These are phyloP conservation scores for Macrocybe gigantea DNA, from an alignment of 768 basidiomycete species.

Conservation along the genomic window DNA sequence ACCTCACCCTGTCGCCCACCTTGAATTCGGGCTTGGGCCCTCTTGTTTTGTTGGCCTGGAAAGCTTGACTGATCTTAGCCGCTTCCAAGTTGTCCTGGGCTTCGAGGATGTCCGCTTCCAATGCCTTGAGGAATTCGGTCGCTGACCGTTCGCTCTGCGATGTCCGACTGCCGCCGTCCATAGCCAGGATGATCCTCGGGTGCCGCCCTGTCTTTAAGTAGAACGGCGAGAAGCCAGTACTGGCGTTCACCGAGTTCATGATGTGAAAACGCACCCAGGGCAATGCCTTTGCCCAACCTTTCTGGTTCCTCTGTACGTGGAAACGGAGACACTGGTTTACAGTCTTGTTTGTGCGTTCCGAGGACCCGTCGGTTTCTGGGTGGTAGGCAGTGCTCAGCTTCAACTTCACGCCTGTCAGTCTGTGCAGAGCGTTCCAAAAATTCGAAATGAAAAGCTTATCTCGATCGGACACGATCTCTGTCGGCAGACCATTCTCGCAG, in stretches of 20 bases:
- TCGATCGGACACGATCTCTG: conserved; percentile 14
- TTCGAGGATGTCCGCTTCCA: neutral
- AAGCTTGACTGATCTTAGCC: neutral
- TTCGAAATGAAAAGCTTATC: conserved; percentile 8
- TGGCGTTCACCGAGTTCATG: conserved; percentile 25
- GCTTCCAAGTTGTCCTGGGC: neutral
- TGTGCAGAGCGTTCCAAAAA: conserved; percentile 9
- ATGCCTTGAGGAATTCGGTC: neutral
- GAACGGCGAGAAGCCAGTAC: conserved; percentile 31
- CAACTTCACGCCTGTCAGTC: conserved; percentile 9
- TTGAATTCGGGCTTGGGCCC: too few relatives aligned
- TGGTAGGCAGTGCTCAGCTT: conserved; percentile 22
- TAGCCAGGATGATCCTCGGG: conserved; percentile 10
- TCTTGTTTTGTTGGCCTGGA: neutral
- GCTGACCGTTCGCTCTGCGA: neutral
- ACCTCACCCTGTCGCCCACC: conserved; percentile 19
- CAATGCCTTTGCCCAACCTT: conserved; percentile 22
- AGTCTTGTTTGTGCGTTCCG: conserved; percentile 25
- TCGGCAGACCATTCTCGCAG: conserved; percentile 27
- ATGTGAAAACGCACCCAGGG: conserved; percentile 31
- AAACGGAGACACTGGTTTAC: conserved; percentile 22
- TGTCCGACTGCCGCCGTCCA: too few relatives aligned
- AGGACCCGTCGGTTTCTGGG: conserved; percentile 18
- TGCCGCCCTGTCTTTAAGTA: conserved; percentile 16
- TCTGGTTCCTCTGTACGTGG: conserved; percentile 16